These are phyloP conservation scores for Bipolaris bicolor DNA, from an alignment of 2,329 filamentous ascomycete species.

Conservation along the genomic window DNA sequence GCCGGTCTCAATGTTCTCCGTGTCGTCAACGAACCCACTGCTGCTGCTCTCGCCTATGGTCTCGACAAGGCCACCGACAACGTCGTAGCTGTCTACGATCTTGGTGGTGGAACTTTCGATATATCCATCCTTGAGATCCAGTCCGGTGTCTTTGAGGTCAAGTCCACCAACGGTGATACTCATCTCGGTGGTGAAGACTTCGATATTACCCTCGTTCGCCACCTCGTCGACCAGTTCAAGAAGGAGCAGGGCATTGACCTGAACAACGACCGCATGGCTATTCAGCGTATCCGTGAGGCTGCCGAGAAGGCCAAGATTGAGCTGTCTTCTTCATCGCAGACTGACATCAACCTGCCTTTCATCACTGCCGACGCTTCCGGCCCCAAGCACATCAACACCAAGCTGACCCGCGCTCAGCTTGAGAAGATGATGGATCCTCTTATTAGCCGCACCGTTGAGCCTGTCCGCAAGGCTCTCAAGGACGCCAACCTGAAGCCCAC, in stretches of 20 bases:
- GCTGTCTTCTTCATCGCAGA: conserved; percentile 91
- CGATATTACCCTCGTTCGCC: conserved; percentile 90
- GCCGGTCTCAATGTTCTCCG: conserved; percentile 94
- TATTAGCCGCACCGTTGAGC: conserved; percentile 84
- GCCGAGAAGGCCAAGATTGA: conserved; percentile 99
- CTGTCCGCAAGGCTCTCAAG: conserved; percentile 95
- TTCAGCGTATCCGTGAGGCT: conserved; percentile 98
- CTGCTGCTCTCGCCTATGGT: conserved; percentile 93
- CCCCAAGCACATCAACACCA: conserved; percentile 97
- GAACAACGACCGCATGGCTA: conserved; percentile 92
- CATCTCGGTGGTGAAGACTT: conserved; percentile 99
- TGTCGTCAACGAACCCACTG: conserved; percentile 97
- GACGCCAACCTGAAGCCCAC: conserved; percentile 89
- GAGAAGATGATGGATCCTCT: conserved; percentile 91
- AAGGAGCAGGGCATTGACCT: conserved; percentile 92
- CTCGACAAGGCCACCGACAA: conserved; percentile 92
- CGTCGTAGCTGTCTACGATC: conserved; percentile 93
- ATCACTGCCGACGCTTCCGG: conserved; percentile 95
- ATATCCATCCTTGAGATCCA: conserved; percentile 97
- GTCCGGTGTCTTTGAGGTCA: conserved; percentile 97
- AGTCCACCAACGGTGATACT: conserved; percentile 98
- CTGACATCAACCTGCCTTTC: conserved; percentile 98
- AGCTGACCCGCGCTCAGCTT: conserved; percentile 90
- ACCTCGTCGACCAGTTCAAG: conserved; percentile 96
- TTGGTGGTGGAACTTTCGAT: conserved; percentile 99